Base-by-base conservation (phyloP, 441 rosid species). In the Jatropha podagrica region DNA sequence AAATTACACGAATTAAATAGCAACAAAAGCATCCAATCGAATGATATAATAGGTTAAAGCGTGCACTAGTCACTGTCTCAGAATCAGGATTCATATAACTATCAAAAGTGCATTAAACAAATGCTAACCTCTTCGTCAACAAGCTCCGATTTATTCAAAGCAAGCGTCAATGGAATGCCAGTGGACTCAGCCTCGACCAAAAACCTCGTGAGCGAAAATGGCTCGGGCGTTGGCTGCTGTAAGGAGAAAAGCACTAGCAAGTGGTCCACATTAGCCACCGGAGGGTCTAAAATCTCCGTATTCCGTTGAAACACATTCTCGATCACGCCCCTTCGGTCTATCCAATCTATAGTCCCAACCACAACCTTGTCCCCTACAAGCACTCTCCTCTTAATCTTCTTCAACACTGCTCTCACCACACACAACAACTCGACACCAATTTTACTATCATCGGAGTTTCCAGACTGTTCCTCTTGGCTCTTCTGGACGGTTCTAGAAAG, bases 301-400 rank as follows among this genome's bases (percentile, higher is more conserved):
- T 73, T 77, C 55, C 97, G 84, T 17, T 86, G 88, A 68, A 90
- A 92, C 81, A 91, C 94, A 72, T 95, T 91, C 89, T 95, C 97
- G 20, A 92, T 95, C 91, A 88, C 81, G 32, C 96, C 97, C 64
- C 99, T 83, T 0, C 89, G 85, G 56, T 89, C 99, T 64, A 86
- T 88, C 99, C 99, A 95, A 85, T 95, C 97, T 54, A 95, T 87
- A 14, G 96, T 89, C 7, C 97, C 94, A 0, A 92, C 94, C 60
- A 92, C 72, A 55, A 95, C 98, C 81, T 79, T 87, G 75, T 95
- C 97, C 37, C 99, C 99, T 6, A 95, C 97, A 78, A 90, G 69
- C 58, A 95, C 97, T 72, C 90, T 87, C 84, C 99, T 81, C 81
- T 89, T 90, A 82, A 95, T 92, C 93, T 95, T 92, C 91, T 92